Conservation (phyloP, 371 early-diverging fungal species). For the Rhizomucor pusillus region DNA sequence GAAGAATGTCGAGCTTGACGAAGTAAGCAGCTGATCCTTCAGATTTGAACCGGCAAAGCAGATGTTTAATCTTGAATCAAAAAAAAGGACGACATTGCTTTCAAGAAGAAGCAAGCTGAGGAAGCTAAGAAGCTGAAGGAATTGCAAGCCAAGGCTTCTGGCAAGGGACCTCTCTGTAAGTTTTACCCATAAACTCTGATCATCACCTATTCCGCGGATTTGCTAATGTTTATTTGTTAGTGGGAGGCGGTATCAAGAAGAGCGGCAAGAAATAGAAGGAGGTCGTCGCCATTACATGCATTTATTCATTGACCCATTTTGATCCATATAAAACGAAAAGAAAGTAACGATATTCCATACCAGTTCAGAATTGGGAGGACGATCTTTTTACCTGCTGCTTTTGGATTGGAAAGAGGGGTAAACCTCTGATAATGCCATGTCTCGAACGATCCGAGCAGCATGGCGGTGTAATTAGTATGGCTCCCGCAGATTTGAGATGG, state of each 20-base stretch:
- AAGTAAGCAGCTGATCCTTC: slow-evolving; percentile 3
- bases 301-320: neutral
- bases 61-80: neutral
- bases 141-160: slow-evolving; percentile 72
- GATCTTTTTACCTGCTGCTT: too few relatives aligned
- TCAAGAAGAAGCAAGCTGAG: slow-evolving; percentile 78
- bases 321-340: neutral
- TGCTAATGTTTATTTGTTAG: slow-evolving; percentile 16
- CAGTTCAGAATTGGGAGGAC: neutral
- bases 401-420: too few relatives aligned
- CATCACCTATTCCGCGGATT: slow-evolving; percentile 4
- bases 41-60: neutral
- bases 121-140: slow-evolving; percentile 82
- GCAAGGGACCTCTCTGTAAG: slow-evolving; percentile 77
- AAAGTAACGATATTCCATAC: neutral
- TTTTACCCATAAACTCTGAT: slow-evolving; percentile 7
- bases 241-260: slow-evolving; percentile 77
- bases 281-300: neutral
- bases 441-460: too few relatives aligned
- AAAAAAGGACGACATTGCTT: slow-evolving; percentile 22
- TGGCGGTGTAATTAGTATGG: too few relatives aligned
- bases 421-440: too few relatives aligned
- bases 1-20: slow-evolving; percentile 15
- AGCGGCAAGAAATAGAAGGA: slow-evolving; percentile 71
- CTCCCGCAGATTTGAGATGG: too few relatives aligned